phyloP scores from a whole-genome alignment of 2,329 filamentous ascomycete species.

The Aspergillus amoenus region DNA sequence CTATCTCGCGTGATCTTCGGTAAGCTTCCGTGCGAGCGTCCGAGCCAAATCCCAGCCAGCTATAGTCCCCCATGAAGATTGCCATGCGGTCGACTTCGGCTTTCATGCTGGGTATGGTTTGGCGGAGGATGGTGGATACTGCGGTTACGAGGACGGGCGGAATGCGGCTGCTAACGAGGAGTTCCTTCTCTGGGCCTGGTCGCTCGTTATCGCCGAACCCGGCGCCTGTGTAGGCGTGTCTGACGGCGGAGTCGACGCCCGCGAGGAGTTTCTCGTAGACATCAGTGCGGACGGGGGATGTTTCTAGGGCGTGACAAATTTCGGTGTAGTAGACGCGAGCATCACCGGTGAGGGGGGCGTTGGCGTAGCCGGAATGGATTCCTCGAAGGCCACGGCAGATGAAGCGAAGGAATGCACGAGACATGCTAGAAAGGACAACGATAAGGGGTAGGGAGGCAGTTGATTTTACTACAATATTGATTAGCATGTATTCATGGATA shows the following conservation, averaged over 20 bases:
- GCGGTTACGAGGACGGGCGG: constrained; percentile 52
- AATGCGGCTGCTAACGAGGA: constrained; percentile 53
- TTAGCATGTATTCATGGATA: background rate
- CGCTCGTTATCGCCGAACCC: constrained; percentile 47
- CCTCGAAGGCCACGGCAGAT: constrained; percentile 64
- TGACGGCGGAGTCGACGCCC: constrained; percentile 67
- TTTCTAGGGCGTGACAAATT: constrained; percentile 54
- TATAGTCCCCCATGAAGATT: constrained; percentile 72
- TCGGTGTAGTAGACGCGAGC: constrained; percentile 48
- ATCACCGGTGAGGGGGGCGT: constrained; percentile 40
- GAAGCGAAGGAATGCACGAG: constrained; percentile 69
- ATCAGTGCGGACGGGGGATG: constrained; percentile 57
- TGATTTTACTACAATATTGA: constrained; percentile 30
- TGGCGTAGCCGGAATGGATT: constrained; percentile 47
- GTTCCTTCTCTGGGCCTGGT: constrained; percentile 51
- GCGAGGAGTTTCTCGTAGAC: constrained; percentile 65
- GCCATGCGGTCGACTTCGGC: constrained; percentile 62
- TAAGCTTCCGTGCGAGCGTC: constrained; percentile 59
- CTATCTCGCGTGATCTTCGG: constrained; percentile 59
- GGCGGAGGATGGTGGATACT: constrained; percentile 49
- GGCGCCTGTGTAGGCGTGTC: constrained; percentile 53
- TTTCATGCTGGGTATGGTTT: constrained; percentile 56
- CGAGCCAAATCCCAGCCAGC: constrained; percentile 65
- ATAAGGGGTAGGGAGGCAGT: constrained; percentile 43
- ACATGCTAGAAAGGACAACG: constrained; percentile 71